A percentile compares a stretch with the other conserved stretches of the same genome.
These are phyloP conservation scores for Talaromyces trachyspermus DNA, from an alignment of 495 filamentous ascomycete species.

Conservation along the genomic window DNA sequence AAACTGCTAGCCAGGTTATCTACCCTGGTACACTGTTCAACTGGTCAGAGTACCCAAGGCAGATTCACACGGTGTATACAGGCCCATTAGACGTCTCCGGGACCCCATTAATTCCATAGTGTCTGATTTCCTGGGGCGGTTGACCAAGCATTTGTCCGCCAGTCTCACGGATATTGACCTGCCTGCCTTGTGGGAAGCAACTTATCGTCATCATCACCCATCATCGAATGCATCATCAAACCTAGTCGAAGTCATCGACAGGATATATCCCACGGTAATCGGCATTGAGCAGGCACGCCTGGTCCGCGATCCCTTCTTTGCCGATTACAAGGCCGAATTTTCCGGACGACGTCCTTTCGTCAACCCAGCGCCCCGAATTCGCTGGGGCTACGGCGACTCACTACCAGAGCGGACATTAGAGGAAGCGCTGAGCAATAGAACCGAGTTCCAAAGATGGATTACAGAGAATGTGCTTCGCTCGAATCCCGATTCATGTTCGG, in stretches of 20 bases:
- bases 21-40: constrained; percentile 40
- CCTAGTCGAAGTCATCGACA: constrained; percentile 25
- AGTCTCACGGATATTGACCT: constrained; percentile 28
- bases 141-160: constrained; percentile 3
- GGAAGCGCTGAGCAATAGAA: constrained; percentile 37
- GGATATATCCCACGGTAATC: constrained; percentile 44
- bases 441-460: constrained; percentile 48
- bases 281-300: constrained; percentile 43
- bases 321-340: constrained; percentile 41
- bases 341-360: constrained; percentile 45
- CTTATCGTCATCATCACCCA: too few species aligned
- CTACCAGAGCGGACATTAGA: constrained; percentile 15
- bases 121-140: neutral
- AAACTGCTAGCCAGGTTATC: constrained; percentile 28
- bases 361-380: constrained; percentile 44
- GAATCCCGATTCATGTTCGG: constrained; percentile 30
- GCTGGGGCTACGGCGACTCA: constrained; percentile 49
- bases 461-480: constrained; percentile 35
- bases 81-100: neutral
- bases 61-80: neutral
- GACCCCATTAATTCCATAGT: neutral
- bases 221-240: constrained; percentile 17
- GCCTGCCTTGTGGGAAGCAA: constrained; percentile 29
- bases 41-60: constrained; percentile 9
- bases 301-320: constrained; percentile 43